These are phyloP conservation scores for Ustilago xerochloae DNA, from an alignment of 1,284 basidiomycete species.

Conservation along the genomic window DNA sequence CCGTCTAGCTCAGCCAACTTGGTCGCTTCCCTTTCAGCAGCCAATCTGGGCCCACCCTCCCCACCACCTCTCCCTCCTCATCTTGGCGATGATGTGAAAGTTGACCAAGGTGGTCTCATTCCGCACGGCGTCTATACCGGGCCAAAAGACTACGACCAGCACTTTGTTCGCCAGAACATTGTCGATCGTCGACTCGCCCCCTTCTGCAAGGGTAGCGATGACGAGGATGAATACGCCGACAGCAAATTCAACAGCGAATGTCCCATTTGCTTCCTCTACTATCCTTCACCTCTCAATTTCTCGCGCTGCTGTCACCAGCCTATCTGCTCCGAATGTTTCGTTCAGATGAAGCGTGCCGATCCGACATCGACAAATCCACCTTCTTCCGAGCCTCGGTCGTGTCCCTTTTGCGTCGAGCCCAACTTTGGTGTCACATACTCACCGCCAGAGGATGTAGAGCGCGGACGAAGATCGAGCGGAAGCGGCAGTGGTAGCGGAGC, in stretches of 20 bases:
- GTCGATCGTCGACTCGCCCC: conserved; percentile 88
- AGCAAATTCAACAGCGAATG: conserved; percentile 90
- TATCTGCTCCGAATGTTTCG: conserved; percentile 99
- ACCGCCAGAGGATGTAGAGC: conserved; percentile 75
- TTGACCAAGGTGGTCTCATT: conserved; percentile 77
- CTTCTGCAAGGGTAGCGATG: conserved; percentile 94
- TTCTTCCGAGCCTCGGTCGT: conserved; percentile 75
- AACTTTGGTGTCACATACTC: conserved; percentile 94
- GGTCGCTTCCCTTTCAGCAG: conserved; percentile 29
- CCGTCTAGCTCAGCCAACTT: conserved; percentile 29
- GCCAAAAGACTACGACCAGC: conserved; percentile 87
- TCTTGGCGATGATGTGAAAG: conserved; percentile 52
- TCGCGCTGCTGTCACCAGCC: conserved; percentile 97
- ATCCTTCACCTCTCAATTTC: conserved; percentile 76
- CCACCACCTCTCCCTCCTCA: conserved; percentile 40
- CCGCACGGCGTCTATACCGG: conserved; percentile 87
- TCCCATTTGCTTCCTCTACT: conserved; percentile 92
- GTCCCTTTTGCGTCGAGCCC: conserved; percentile 95
- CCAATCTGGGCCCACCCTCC: conserved; percentile 30
- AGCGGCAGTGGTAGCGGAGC: conserved; percentile 25
- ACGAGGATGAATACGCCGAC: conserved; percentile 87
- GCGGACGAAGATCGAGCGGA: conserved; percentile 21
- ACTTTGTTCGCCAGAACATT: conserved; percentile 86
- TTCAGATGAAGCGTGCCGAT: conserved; percentile 96
- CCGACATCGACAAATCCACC: conserved; percentile 70